Percentiles rank a stretch among this genome's conserved stretches.
These are phyloP conservation scores for Pseudofabraea citricarpa DNA, from an alignment of 2,329 filamentous ascomycete species.

Conservation along the genomic window DNA sequence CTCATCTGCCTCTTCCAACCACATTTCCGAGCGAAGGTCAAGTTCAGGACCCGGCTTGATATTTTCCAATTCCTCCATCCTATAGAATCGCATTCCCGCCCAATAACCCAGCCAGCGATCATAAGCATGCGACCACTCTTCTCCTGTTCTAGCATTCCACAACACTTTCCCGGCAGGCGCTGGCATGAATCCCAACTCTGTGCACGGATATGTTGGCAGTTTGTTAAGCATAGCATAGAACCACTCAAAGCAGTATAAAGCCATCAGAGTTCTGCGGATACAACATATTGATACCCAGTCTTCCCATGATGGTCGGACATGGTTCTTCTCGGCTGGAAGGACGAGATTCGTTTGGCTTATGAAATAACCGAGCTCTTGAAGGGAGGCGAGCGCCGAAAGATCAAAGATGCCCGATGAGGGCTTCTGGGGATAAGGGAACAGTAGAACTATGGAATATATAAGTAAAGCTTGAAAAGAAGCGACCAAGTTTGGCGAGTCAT, in stretches of 20 bases:
- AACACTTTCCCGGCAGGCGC: slow-evolving; percentile 33
- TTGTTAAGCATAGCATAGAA: slow-evolving; percentile 32
- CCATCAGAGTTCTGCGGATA: slow-evolving; percentile 41
- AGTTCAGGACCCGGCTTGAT: slow-evolving; percentile 27
- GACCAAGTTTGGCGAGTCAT: slow-evolving; percentile 29
- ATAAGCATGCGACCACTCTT: slow-evolving; percentile 31
- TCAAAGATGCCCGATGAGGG: slow-evolving; percentile 16
- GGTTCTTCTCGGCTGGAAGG: slow-evolving; percentile 29
- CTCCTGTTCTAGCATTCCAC: slow-evolving; percentile 30
- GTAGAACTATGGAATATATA: slow-evolving; percentile 32
- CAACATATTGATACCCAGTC: slow-evolving; percentile 45
- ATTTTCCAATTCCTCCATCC: slow-evolving; percentile 28
- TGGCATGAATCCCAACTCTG: slow-evolving; percentile 33
- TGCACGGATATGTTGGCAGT: slow-evolving; percentile 30
- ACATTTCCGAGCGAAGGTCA: slow-evolving; percentile 30
- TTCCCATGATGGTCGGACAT: slow-evolving; percentile 29
- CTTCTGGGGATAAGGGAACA: slow-evolving; percentile 29
- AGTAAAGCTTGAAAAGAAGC: slow-evolving; percentile 31
- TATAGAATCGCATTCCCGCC: slow-evolving; percentile 23
- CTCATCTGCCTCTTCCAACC: slow-evolving; percentile 38
- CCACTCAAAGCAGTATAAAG: slow-evolving; percentile 34
- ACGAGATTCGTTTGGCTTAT: slow-evolving; percentile 28
- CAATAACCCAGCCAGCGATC: slow-evolving; percentile 30
- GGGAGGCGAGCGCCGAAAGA: slow-evolving; percentile 23
- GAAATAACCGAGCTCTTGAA: slow-evolving; percentile 28